Conservation (phyloP, 257 asterid genomes). For the Jacaranda mimosifolia region DNA sequence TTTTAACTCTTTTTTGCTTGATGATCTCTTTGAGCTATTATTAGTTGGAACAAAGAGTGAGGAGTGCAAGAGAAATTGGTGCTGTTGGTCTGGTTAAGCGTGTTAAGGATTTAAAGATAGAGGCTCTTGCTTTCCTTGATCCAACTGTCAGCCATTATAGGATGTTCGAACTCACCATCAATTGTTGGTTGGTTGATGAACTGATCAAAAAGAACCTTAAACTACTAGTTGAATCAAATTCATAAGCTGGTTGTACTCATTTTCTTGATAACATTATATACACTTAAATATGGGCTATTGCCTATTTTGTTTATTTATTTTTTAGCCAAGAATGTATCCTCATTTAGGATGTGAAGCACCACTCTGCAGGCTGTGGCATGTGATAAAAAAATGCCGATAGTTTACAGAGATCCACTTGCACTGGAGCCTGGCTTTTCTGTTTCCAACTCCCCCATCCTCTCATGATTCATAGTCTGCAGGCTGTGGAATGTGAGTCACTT, state of each 20-base stretch:
- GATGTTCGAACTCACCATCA: not conserved
- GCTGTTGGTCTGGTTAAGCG: not conserved
- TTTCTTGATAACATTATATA: not conserved
- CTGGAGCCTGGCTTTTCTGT: not conserved
- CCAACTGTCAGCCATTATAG: not conserved
- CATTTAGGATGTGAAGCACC: not conserved
- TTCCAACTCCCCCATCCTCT: too few species aligned
- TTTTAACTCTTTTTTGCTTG: not conserved
- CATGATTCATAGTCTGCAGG: too few species aligned
- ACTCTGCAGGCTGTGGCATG: too few species aligned
- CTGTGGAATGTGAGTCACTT: not conserved
- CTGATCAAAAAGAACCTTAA: not conserved
- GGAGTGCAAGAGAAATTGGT: not conserved
- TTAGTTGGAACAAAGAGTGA: constrained; percentile 3
- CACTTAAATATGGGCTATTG: not conserved
- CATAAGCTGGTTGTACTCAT: not conserved
- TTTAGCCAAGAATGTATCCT: not conserved
- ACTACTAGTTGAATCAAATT: not conserved
- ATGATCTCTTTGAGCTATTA: not conserved
- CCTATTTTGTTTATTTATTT: too few species aligned
- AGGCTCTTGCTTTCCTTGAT: not conserved
- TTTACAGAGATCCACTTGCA: not conserved
- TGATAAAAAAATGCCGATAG: too few species aligned
- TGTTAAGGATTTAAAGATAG: not conserved
- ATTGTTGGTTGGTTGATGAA: not conserved